A percentile compares a stretch with the other conserved stretches of the same genome.
Conservation (phyloP, 768 basidiomycete species). For the Podaxis sp. region DNA sequence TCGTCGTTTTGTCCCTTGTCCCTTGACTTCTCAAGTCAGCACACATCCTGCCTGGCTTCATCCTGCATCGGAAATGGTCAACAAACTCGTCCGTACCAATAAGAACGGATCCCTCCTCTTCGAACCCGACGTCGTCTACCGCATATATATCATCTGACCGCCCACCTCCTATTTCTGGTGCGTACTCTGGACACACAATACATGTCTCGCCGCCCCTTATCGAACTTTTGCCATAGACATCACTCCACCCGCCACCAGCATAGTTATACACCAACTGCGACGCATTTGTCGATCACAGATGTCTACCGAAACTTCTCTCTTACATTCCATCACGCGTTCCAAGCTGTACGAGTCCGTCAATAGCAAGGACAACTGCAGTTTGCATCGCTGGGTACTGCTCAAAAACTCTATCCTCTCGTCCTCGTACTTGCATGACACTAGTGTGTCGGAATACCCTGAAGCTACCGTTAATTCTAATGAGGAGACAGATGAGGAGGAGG, state of each 20-base stretch:
- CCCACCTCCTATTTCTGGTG: conserved; percentile 21
- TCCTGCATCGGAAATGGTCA: conserved; percentile 64
- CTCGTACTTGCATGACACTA: conserved; percentile 29
- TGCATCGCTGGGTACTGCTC: conserved; percentile 85
- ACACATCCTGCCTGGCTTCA: conserved; percentile 38
- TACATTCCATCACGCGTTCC: conserved; percentile 65
- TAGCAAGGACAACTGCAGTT: conserved; percentile 65
- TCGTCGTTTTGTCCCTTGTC: conserved; percentile 22
- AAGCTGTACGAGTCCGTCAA: conserved; percentile 69
- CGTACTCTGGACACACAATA: conserved; percentile 14
- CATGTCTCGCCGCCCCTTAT: not conserved
- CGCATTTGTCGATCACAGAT: conserved; percentile 28
- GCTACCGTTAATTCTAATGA: conserved; percentile 32
- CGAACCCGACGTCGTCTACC: conserved; percentile 84
- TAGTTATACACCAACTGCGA: conserved; percentile 14
- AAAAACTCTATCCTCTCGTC: conserved; percentile 78
- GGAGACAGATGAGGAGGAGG: conserved; percentile 39
- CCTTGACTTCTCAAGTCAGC: conserved; percentile 20
- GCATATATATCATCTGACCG: conserved; percentile 62
- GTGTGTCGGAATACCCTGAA: conserved; percentile 29
- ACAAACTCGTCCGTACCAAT: conserved; percentile 76
- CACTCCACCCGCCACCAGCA: conserved; percentile 14
- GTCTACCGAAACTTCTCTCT: conserved; percentile 46
- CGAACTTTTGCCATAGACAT: conserved; percentile 13
- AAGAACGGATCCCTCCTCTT: conserved; percentile 87